Evolutionary conservation across 768 basidiomycete genomes (phyloP).

Genomic region (Phaffia australis): DNA sequence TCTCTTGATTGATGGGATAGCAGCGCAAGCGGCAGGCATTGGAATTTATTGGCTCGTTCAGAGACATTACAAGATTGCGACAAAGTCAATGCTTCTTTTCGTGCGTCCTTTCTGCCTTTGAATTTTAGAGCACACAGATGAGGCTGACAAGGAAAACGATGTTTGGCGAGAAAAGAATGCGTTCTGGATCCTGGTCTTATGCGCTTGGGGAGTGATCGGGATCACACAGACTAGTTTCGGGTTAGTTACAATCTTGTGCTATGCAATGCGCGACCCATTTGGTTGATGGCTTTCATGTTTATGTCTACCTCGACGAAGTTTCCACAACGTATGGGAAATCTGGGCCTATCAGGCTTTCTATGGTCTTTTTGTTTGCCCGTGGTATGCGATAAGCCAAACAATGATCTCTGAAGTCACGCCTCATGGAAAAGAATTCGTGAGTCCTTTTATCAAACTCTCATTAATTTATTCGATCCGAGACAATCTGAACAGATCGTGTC

Average conservation of each 20-base stretch:
- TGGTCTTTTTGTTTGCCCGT: constrained; percentile 63
- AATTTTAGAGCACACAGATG: too few relatives aligned
- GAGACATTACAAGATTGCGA: constrained; percentile 52
- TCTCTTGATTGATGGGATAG: constrained; percentile 56
- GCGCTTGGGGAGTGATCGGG: constrained; percentile 67
- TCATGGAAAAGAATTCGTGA: constrained; percentile 54
- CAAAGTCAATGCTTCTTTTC: constrained; percentile 46
- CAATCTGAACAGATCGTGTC: too few relatives aligned
- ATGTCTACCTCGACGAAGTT: background rate
- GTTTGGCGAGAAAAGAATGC: constrained; percentile 32
- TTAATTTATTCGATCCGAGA: too few relatives aligned
- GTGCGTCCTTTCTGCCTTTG: constrained; percentile 29
- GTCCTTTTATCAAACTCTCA: too few relatives aligned
- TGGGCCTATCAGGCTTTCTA: constrained; percentile 66
- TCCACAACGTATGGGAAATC: constrained; percentile 79
- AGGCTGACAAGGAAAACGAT: constrained; percentile 58
- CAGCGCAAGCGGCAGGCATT: constrained; percentile 55
- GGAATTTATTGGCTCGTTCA: constrained; percentile 62
- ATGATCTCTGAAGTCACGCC: constrained; percentile 70
- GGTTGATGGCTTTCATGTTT: background rate
- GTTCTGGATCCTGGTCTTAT: constrained; percentile 61
- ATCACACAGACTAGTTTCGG: constrained; percentile 62
- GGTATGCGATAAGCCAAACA: constrained; percentile 72
- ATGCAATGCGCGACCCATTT: background rate
- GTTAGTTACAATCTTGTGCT: constrained; percentile 30